A percentile compares a stretch with the other conserved stretches of the same genome.
Conservation (phyloP, 2,329 filamentous ascomycete species). For the Trichoderma koningii region DNA sequence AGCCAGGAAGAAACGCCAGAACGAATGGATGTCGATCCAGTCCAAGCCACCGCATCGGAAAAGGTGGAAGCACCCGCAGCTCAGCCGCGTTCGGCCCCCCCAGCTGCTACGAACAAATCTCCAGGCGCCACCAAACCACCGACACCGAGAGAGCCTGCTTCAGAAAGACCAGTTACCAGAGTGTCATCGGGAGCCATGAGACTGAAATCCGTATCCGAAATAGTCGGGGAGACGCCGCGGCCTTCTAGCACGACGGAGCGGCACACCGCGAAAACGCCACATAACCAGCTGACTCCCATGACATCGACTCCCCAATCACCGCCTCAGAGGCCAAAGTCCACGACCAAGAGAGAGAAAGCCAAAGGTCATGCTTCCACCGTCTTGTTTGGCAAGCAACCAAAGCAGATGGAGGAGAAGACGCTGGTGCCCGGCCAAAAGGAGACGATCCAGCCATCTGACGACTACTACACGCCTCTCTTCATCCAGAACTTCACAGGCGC, state of each 20-base stretch:
- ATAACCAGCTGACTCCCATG: constrained; percentile 45
- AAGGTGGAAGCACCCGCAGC: constrained; percentile 16
- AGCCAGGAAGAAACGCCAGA: constrained; percentile 40
- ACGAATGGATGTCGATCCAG: constrained; percentile 42
- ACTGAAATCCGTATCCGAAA: constrained; percentile 73
- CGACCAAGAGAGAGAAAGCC: constrained; percentile 56
- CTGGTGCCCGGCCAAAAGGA: constrained; percentile 47
- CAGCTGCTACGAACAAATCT: constrained; percentile 27
- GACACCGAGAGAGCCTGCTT: constrained; percentile 31
- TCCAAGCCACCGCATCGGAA: constrained; percentile 32
- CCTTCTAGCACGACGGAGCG: constrained; percentile 41
- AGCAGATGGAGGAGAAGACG: constrained; percentile 51
- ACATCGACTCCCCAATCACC: constrained; percentile 50
- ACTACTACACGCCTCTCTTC: constrained; percentile 66
- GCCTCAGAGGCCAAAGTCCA: constrained; percentile 36
- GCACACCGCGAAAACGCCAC: constrained; percentile 34
- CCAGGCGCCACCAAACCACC: constrained; percentile 2
- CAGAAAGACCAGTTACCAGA: constrained; percentile 64
- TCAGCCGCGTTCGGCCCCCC: constrained; percentile 18
- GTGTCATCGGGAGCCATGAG: constrained; percentile 70
- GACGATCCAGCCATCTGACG: constrained; percentile 53
- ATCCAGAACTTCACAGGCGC: constrained; percentile 59
- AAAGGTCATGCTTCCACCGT: constrained; percentile 73
- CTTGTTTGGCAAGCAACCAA: constrained; percentile 70
- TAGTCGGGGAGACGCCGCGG: constrained; percentile 61